Conservation (phyloP, 805 yeast species). For the Candida silvatica region DNA sequence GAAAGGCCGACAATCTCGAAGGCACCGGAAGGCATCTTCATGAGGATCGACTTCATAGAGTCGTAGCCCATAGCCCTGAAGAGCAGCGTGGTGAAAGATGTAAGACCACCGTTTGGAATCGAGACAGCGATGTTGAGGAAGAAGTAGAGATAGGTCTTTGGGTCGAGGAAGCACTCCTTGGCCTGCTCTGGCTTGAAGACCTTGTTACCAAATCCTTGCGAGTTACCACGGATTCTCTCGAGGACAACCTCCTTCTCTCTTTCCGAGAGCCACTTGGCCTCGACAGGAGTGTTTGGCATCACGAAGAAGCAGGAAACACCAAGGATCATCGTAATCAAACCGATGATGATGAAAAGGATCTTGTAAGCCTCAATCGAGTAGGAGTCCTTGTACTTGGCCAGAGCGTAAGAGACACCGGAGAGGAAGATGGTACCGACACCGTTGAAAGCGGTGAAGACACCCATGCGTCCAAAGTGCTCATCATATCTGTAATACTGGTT, state of each 20-base stretch:
- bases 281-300: slow-evolving; percentile 32
- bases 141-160: slow-evolving; percentile 42
- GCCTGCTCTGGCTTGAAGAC: slow-evolving; percentile 47
- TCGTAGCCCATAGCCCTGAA: slow-evolving; percentile 26
- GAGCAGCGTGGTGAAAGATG: slow-evolving; percentile 22
- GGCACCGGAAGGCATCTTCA: slow-evolving; percentile 29
- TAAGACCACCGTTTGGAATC: slow-evolving; percentile 34
- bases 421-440: slow-evolving; percentile 24
- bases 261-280: slow-evolving; percentile 33
- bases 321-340: slow-evolving; percentile 18
- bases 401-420: not conserved
- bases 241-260: slow-evolving; percentile 40
- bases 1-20: slow-evolving; percentile 25
- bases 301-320: slow-evolving; percentile 20
- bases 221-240: slow-evolving; percentile 18
- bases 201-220: slow-evolving; percentile 34
- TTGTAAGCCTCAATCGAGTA: slow-evolving; percentile 32
- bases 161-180: slow-evolving; percentile 44
- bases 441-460: slow-evolving; percentile 10
- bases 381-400: slow-evolving; percentile 24
- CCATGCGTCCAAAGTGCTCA: slow-evolving; percentile 23
- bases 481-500: slow-evolving; percentile 47
- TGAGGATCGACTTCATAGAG: slow-evolving; percentile 13
- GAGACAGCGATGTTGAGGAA: slow-evolving; percentile 32
- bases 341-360: slow-evolving; percentile 22